These are phyloP conservation scores for Athelia sp. DNA, from an alignment of 1,284 basidiomycete species.

Conservation along the genomic window DNA sequence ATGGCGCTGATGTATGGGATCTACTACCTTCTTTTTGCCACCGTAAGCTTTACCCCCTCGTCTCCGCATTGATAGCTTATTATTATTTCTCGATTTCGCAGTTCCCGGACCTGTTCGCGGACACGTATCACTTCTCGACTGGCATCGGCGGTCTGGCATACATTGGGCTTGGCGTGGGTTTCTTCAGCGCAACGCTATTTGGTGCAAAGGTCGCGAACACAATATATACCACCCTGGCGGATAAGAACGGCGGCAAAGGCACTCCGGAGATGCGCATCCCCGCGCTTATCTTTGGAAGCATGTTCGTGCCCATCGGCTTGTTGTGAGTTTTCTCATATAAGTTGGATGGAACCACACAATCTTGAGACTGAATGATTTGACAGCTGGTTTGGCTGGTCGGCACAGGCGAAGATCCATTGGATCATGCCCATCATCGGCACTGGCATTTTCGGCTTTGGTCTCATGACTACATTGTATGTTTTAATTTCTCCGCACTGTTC, in stretches of 20 bases:
- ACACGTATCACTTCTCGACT: slow-evolving; percentile 26
- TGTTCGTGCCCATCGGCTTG: slow-evolving; percentile 67
- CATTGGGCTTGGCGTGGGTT: slow-evolving; percentile 57
- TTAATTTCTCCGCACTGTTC: background rate
- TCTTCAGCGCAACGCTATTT: slow-evolving; percentile 40
- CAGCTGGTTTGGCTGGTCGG: slow-evolving; percentile 72
- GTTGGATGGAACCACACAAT: too few species aligned
- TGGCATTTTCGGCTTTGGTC: slow-evolving; percentile 34
- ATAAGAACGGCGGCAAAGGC: slow-evolving; percentile 56
- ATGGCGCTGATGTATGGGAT: slow-evolving; percentile 41
- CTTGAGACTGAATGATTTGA: too few species aligned
- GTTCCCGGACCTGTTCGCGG: slow-evolving; percentile 32
- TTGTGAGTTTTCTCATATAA: slow-evolving; percentile 42
- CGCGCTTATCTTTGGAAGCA: slow-evolving; percentile 60
- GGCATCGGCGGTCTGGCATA: slow-evolving; percentile 54
- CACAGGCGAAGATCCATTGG: slow-evolving; percentile 54
- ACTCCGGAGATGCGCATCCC: slow-evolving; percentile 73
- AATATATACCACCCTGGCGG: slow-evolving; percentile 44
- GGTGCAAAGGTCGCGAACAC: slow-evolving; percentile 45
- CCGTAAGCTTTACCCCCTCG: slow-evolving; percentile 7
- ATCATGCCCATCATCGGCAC: slow-evolving; percentile 70
- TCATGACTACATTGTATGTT: slow-evolving; percentile 54
- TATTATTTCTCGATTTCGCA: slow-evolving; percentile 75
- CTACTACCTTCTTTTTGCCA: slow-evolving; percentile 1
- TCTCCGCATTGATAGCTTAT: slow-evolving; percentile 31